These are phyloP conservation scores for Cardamine occulta DNA, from an alignment of 345 rosid species.

Conservation along the genomic window DNA sequence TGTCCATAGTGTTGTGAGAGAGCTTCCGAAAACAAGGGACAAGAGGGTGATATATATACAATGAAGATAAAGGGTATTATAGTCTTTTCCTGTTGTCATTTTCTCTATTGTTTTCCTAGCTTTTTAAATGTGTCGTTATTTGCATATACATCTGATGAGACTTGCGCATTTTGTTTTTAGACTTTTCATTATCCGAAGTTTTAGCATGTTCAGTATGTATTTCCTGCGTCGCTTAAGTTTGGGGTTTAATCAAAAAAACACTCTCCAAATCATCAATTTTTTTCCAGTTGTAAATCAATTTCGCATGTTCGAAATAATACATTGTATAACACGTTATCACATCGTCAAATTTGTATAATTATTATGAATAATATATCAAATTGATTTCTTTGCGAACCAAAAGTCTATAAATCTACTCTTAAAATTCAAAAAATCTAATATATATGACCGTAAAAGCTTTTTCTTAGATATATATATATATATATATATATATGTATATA, in stretches of 20 bases:
- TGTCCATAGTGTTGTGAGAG: conserved; percentile 25
- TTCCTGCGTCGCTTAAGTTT: background rate
- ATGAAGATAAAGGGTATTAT: conserved; percentile 24
- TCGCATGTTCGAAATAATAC: background rate
- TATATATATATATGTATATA: no score
- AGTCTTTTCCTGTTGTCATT: background rate
- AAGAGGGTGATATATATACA: conserved; percentile 14
- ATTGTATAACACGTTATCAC: background rate
- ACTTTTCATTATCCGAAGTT: background rate
- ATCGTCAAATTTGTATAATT: background rate
- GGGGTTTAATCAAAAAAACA: background rate
- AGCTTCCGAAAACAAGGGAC: background rate
- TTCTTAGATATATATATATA: no score
- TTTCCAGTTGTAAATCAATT: background rate
- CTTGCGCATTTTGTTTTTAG: background rate
- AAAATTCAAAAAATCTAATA: no score
- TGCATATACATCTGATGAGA: background rate
- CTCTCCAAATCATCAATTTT: background rate
- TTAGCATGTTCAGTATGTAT: background rate
- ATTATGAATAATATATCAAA: background rate
- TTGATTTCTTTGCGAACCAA: background rate
- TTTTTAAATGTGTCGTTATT: conserved; percentile 7
- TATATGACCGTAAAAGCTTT: no score
- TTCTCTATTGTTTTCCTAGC: background rate
- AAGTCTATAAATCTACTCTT: no score